phyloP scores from a whole-genome alignment of 148 eudicot species.

The Euryodendron excelsum region DNA sequence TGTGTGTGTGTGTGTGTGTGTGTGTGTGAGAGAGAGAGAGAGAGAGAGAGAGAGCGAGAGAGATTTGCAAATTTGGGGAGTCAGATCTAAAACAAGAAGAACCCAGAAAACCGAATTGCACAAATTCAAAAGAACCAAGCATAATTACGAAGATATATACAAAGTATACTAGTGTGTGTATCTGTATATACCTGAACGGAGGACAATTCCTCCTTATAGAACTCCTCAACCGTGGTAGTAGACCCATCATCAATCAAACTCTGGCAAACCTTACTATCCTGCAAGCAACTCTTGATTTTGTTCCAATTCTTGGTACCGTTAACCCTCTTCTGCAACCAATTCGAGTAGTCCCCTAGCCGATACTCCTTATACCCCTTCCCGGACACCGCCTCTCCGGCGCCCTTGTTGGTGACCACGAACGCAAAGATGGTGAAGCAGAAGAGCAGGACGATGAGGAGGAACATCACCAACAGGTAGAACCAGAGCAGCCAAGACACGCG shows the following conservation, averaged over 20 bases:
- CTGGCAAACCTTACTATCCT: conserved; percentile 68
- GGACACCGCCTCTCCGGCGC: conserved; percentile 55
- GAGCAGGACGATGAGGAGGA: conserved; percentile 53
- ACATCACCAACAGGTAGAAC: conserved; percentile 78
- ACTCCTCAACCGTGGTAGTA: conserved; percentile 27
- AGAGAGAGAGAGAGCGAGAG: background rate
- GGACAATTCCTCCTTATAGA: conserved; percentile 44
- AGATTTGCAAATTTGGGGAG: no score
- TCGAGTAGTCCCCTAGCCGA: conserved; percentile 67
- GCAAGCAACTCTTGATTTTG: conserved; percentile 63
- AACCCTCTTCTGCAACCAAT: conserved; percentile 83
- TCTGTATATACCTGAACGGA: conserved; percentile 59
- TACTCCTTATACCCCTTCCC: conserved; percentile 80
- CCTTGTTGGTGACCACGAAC: conserved; percentile 76
- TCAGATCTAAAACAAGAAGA: background rate
- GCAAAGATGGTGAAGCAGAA: conserved; percentile 72
- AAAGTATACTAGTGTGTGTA: no score
- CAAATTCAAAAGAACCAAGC: background rate
- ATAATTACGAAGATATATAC: background rate
- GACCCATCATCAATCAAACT: conserved; percentile 31
- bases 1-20: background rate
- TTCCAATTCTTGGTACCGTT: conserved; percentile 50
- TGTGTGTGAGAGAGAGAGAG: no score
- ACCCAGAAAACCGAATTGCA: background rate
- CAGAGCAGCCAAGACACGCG: conserved; percentile 66